Evolutionary conservation across 2,329 filamentous ascomycete genomes (phyloP), one percentile per base, ranked within the genome.

Genomic region (Paracoccidioides brasiliensis): DNA sequence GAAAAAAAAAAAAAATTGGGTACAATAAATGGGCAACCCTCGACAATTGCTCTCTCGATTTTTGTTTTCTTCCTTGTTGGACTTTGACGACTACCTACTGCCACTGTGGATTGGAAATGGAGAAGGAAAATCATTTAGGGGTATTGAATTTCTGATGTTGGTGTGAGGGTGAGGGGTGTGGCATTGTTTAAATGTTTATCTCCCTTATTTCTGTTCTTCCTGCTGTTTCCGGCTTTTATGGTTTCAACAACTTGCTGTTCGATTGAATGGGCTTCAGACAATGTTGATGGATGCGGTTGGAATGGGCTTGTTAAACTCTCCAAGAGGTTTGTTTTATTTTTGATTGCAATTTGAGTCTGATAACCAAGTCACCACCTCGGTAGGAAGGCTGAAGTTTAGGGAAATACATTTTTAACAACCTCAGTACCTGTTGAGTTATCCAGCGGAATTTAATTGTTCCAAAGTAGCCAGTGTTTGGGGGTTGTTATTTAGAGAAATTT

Each of bases 61-160:
- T 1, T 40, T 52, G 12, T 8, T 10, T 30, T 14, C 5, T 4
- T 15, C 45, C 45, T 35, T 14, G 14, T 32, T 22, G 22, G 22
- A 22, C 49, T n/a, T 53, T 43, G 51, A 53, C 51, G 38, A 22
- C 28, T 43, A 44, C 51, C 28, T 43, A 44, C 51, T 40, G 35
- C 43, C 51, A 43, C 35, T 53, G 38, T 42, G 51, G 51, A 35
- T 53, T 53, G 28, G 38, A 4, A 22, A 22, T 22, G 22, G 22
- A 22, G 22, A 22, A 22, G 22, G 2, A 22, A 22, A 1, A 22
- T 22, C 2, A 2, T 22, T 22, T 22, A 22, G 22, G 22, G 22
- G 22, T 22, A 22, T 22, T 22, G 22, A 22, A 22, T 22, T 22
- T 22, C 22, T 22, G 22, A 22, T 22, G 22, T 22, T 22, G 22